Evolutionary conservation across 352 stramenopile species (phyloP), one percentile per base, ranked within the genome.

Genomic region (Phytopythium oedochilum): DNA sequence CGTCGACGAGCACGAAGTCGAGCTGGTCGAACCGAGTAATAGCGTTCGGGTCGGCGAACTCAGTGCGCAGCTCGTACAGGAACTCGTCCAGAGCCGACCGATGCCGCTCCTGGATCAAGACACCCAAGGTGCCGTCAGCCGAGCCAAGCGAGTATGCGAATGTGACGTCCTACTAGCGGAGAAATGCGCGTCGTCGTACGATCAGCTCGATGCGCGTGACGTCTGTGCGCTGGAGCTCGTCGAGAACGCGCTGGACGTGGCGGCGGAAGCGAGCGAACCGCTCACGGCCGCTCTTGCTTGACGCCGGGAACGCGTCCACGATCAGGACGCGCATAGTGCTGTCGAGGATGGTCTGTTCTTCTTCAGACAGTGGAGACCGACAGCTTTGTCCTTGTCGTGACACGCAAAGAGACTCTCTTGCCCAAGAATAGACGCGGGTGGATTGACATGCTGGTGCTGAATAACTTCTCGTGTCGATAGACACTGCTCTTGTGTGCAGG

Each of bases 11-110:
- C 34, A 94, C 73, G 49, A 94, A 91, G 57, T 94, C 84, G 25
- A 94, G 70, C 5, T 73, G 68, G 48, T 94, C 82, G 49, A 94
- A 94, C 48, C 83, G 84, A 17, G 75, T 90, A 51, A 94, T 91
- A 18, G 59, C 64, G 28, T 72, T 56, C 15, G 84, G 80, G 36
- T 87, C 70, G 1, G 64, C 63, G 29, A 83, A 89, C 45, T 86
- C 73, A 22, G 80, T 86, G 11, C 89, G 73, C 57, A 91, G 65
- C 42, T 94, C 81, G 53, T 83, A 94, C 35, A 94, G 55, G 48
- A 83, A 92, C 17, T 81, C 74, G 54, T 85, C 76, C n/a, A 94
- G 70, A 25, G 80, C 70, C 26, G 73, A 75, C 18, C 78, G 76
- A 1, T 73, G 57, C 29, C 67, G 77, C 58, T 94, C 83, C 83